Evolutionary conservation across 2,329 filamentous ascomycete genomes (phyloP), one percentile per base, ranked within the genome.

Genomic region (Beauveria sp.): DNA sequence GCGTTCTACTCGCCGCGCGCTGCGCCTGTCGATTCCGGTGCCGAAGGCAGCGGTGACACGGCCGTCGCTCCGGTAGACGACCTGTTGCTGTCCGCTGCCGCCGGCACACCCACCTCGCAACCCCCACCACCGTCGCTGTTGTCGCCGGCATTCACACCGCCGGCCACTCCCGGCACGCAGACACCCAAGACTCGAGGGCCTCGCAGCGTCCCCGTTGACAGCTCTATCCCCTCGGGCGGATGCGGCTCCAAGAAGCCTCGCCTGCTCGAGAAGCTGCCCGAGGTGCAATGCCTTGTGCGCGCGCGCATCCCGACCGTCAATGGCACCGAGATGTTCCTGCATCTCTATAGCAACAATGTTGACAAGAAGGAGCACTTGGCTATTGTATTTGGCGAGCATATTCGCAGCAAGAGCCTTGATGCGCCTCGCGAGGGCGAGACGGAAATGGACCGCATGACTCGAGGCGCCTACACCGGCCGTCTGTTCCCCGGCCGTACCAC

Each of bases 361-460:
- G 94, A 99, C 73, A 90, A 88, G 66, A 99, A 99, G 75, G 94
- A 99, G 71, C 94, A 99, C 72, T 77, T 99, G 56, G 94, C 94
- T 20, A 97, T 99, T 70, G 94, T 99, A 0, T 99, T 99, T 73
- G 94, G 94, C 2, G 87, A 88, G 62, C 81, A 87, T 53, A 97
- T 97, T 66, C 84, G 94, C 72, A 85, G 86, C 78, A 73, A 81
- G 74, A 85, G 83, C 58, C 78, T 96, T 9, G 89, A 94, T 71
- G 85, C 85, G 16, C 82, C 84, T 48, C 77, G 88, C 28, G 84
- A 87, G 20, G 90, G 89, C 9, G 91, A 96, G 77, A 92, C 90
- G 1, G 90, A 96, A 73, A 84, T 90, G 78, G 90, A 94, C 71
- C 86, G 94, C 64, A 96, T 99, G 88, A 93, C 96, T 58, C 80